These are phyloP conservation scores for Neofusicoccum ribis DNA, from an alignment of 2,329 filamentous ascomycete species.

Conservation along the genomic window DNA sequence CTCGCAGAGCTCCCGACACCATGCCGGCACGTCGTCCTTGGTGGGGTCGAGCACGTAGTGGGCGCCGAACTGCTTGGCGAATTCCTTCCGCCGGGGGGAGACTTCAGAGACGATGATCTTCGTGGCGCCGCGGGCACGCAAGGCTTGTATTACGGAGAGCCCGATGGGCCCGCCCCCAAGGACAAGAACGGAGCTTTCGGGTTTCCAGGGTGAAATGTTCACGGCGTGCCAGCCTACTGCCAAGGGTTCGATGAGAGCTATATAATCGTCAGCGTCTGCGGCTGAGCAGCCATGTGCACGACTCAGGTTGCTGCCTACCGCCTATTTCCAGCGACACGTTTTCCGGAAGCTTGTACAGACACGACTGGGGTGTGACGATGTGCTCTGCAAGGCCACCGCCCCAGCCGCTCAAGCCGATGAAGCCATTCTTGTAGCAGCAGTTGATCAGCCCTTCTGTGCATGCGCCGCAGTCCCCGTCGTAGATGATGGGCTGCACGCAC, in stretches of 20 bases:
- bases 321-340: conserved; percentile 54
- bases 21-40: conserved; percentile 48
- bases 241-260: conserved; percentile 55
- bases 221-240: conserved; percentile 59
- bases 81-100: conserved; percentile 48
- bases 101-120: conserved; percentile 58
- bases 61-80: conserved; percentile 54
- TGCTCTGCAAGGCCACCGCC: conserved; percentile 55
- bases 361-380: conserved; percentile 50
- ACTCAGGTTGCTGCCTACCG: conserved; percentile 26
- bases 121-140: conserved; percentile 44
- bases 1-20: conserved; percentile 46
- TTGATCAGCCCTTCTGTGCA: conserved; percentile 56
- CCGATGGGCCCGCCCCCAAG: conserved; percentile 58
- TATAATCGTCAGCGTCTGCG: neutral
- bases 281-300: neutral
- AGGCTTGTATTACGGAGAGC: conserved; percentile 50
- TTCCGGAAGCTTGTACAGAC: conserved; percentile 51
- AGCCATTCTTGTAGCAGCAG: conserved; percentile 57
- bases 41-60: conserved; percentile 53
- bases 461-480: conserved; percentile 53
- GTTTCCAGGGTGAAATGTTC: conserved; percentile 50
- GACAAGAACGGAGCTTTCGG: conserved; percentile 49
- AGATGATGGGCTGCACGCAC: conserved; percentile 56
- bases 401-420: conserved; percentile 55